Base-by-base conservation (phyloP, 202 grass and related monocot species). In the Musa balbisiana region DNA sequence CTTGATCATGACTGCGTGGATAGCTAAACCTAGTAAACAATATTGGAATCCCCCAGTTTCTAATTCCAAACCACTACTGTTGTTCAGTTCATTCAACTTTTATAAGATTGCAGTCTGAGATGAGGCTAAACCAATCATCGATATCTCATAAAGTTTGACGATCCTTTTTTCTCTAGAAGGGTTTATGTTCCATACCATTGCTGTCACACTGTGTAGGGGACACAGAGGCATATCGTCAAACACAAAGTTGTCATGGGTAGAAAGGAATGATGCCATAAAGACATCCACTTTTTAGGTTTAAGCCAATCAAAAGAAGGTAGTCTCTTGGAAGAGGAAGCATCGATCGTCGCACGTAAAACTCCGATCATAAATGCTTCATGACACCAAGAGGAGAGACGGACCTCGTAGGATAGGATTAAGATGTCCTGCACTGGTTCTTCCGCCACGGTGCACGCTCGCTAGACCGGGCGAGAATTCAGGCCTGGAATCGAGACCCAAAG, bases 351-450 rank as follows among this genome's bases (percentile, higher is more conserved):
- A 23, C 12, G 4, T 43, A 43, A 59, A 71, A 49, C 33, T 54
- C 49, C 43, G 22, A 58, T 59, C 25, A 21, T 62, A 14, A 23
- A 23, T 69, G 13, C 15, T 20, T 55, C 53, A 3, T 68, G 3
- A 3, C 11, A 59, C 19, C 11, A 66, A 58, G 29, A 71, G 25
- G 14, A 79, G 19, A 20, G n/a, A 12, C 10, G 11, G 2, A 79
- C 77, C 53, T 79, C 51, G 77, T 3, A 71, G 19, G 27, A 49
- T 71, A 49, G 77, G 53, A 71, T 51, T 54, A 16, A 14, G 33
- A 71, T 25, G 25, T 19, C 20, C 75, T 17, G 10, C 21, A 66
- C 11, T 54, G 22, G 50, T 52, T 67, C 75, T 50, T 54, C 77
- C 24, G 11, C 53, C 16, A 24, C 52, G 19, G 54, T 50, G 25